These are phyloP conservation scores for Taiwanofungus camphoratus DNA, from an alignment of 1,284 basidiomycete genomes.

Conservation along the genomic window DNA sequence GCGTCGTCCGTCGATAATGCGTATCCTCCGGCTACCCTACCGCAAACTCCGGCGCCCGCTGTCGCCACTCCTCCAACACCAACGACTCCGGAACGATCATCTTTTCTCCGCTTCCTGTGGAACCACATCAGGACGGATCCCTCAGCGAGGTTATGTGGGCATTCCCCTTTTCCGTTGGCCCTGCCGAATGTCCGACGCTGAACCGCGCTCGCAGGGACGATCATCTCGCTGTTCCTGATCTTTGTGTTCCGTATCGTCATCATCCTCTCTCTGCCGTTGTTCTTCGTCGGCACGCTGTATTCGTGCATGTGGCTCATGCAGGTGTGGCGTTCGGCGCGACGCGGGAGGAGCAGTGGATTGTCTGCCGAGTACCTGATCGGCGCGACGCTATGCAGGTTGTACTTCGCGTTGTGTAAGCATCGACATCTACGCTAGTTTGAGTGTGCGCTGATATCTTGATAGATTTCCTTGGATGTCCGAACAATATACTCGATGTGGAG, in stretches of 20 bases:
- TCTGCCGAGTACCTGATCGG: constrained; percentile 72
- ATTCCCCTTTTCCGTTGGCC: constrained; percentile 1
- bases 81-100: constrained; percentile 13
- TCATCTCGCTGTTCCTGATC: constrained; percentile 60
- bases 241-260: constrained; percentile 71
- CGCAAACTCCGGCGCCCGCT: constrained; percentile 10
- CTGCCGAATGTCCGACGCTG: background rate
- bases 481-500: constrained; percentile 79
- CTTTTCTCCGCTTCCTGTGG: constrained; percentile 45
- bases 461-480: constrained; percentile 82
- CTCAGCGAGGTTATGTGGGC: constrained; percentile 64
- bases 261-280: constrained; percentile 62
- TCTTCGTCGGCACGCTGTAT: constrained; percentile 70
- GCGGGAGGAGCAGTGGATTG: constrained; percentile 68
- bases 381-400: constrained; percentile 66
- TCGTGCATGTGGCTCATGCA: constrained; percentile 81
- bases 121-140: constrained; percentile 62
- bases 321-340: constrained; percentile 70
- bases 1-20: no score
- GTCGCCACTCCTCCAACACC: constrained; percentile 7
- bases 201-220: constrained; percentile 45
- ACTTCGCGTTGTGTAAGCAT: constrained; percentile 68
- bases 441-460: background rate
- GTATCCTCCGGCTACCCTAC: constrained; percentile 14
- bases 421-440: background rate